Evolutionary conservation across 371 early-diverging fungal species (phyloP), one percentile per base, ranked within the genome.

Genomic region (Rhizopus stolonifer): DNA sequence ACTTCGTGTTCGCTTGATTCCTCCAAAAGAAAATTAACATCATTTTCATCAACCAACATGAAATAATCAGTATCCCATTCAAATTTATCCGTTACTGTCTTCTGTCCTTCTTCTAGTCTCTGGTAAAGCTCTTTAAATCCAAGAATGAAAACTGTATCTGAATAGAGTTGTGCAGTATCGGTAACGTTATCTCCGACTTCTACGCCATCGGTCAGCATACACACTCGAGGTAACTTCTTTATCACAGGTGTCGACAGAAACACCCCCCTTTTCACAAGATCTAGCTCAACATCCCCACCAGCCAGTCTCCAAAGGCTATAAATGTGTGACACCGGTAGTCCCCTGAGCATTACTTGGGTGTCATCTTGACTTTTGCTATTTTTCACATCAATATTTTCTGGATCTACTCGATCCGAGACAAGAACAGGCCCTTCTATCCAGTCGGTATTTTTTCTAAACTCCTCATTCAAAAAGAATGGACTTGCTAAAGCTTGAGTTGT

Each of bases 41-140:
- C 86, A 14, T 84, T 79, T 31, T 81, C 80, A 59, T 85, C 86
- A 18, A 79, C 74, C n/a, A 83, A 63, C 45, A 70, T 62, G 36
- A 83, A 84, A 47, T 83, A 84, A 51, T 84, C 79, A 7, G 80
- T 78, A 53, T 84, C 86, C 81, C 82, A 82, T 46, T 82, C 81
- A 49, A 83, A 81, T 50, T 69, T 68, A 51, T 79, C 77, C 0
- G 75, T 59, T 11, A 66, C 62, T 23, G 66, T 31, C 29, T 61
- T 60, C n/a, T 48, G 52, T 1, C 60, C 61, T 26, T 76, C 73
- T 53, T 74, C 63, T 45, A 69, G 43, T 47, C 84, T 60, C 59
- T 80, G 64, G 42, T 70, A 77, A 32, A 86, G 55, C 47, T 83
- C 83, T 21, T 84, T 81, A 19, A 83, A 68, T 18, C 81, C 65